phyloP scores from a whole-genome alignment of 306 rosid genomes.

The Quercus bicolor region DNA sequence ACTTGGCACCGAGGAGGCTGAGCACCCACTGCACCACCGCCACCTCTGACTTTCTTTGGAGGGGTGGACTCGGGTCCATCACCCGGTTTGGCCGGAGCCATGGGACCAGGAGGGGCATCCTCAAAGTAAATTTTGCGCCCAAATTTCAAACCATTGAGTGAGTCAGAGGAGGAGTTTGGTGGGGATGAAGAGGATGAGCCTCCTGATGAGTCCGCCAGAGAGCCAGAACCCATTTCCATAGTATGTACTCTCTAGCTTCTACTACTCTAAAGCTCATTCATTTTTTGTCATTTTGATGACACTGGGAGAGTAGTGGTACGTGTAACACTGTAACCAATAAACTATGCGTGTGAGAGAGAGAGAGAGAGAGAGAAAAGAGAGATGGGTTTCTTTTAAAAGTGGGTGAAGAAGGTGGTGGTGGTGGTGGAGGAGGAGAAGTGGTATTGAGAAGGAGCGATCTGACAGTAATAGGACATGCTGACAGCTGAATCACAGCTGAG shows the following conservation, averaged over 20 bases:
- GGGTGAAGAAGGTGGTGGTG: conserved; percentile 16
- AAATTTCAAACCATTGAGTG: conserved; percentile 68
- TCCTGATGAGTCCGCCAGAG: conserved; percentile 49
- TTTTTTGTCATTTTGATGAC: conserved; percentile 1
- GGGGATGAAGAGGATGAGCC: conserved; percentile 47
- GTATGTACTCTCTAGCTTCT: background rate
- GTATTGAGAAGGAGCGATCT: conserved; percentile 45
- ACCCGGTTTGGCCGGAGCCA: conserved; percentile 34
- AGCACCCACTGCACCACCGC: conserved; percentile 30
- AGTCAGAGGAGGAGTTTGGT: conserved; percentile 51
- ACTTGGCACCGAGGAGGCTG: conserved; percentile 94
- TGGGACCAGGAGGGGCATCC: conserved; percentile 37
- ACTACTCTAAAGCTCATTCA: conserved; percentile 34
- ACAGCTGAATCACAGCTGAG: conserved; percentile 26
- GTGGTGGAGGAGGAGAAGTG: conserved; percentile 16
- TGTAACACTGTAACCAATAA: background rate
- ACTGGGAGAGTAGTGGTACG: background rate
- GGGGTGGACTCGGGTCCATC: conserved; percentile 31
- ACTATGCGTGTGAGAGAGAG: background rate
- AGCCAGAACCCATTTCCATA: conserved; percentile 53
- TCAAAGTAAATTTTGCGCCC: conserved; percentile 79
- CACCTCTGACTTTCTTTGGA: conserved; percentile 48
- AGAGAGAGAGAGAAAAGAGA: background rate
- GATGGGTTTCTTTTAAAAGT: background rate
- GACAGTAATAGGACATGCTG: conserved; percentile 13